These are phyloP conservation scores for Daldinia sp. DNA, from an alignment of 2,329 filamentous ascomycete species.

Conservation along the genomic window DNA sequence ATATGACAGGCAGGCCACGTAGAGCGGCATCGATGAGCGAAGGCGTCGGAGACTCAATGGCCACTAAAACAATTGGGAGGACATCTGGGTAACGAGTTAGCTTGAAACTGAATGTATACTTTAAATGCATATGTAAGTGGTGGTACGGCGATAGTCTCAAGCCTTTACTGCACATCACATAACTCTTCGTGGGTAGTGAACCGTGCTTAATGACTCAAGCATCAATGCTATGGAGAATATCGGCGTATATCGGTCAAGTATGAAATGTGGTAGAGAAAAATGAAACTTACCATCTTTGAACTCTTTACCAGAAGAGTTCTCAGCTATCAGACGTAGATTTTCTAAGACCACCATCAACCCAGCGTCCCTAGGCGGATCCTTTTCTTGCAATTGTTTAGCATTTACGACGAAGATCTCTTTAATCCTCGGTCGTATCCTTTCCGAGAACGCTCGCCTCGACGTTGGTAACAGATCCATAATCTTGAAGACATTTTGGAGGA, in stretches of 20 bases:
- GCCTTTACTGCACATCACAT: background rate
- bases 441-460: constrained; percentile 81
- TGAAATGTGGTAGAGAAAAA: background rate
- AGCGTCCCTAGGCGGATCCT: constrained; percentile 86
- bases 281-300: constrained; percentile 86
- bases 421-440: constrained; percentile 86
- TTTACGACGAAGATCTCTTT: constrained; percentile 83
- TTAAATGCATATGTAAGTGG: background rate
- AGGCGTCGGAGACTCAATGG: constrained; percentile 89
- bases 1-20: constrained; percentile 79
- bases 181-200: background rate
- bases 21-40: constrained; percentile 88
- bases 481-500: constrained; percentile 92
- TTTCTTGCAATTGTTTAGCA: constrained; percentile 72
- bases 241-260: background rate
- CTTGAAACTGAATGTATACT: constrained; percentile 15
- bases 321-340: constrained; percentile 79
- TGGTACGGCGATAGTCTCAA: background rate
- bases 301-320: constrained; percentile 88
- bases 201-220: background rate
- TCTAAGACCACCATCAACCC: constrained; percentile 93
- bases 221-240: background rate
- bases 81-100: constrained; percentile 71
- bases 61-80: constrained; percentile 84
- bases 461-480: constrained; percentile 84